Base-by-base conservation (phyloP, 164 flowering plant species). In the Kalanchoe fedtschenkoi region DNA sequence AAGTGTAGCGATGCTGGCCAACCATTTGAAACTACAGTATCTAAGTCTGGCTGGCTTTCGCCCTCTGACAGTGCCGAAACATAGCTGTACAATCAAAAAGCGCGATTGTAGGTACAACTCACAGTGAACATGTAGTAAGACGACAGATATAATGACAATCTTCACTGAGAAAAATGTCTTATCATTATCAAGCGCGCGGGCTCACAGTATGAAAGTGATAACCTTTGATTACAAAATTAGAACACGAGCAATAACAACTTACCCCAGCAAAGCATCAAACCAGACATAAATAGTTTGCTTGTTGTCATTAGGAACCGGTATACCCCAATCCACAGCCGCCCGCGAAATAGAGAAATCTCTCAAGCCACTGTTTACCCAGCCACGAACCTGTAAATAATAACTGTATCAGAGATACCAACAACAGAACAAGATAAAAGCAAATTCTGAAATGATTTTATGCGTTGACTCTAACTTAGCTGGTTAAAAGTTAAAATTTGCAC, bases 211-310 rank as follows among this genome's bases (percentile, higher is more conserved):
- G 30, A 42, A 17, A 38, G 14, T 7, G 6, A 22, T 34, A 4
- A 58, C 19, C n/a, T 16, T n/a, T 14, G 1, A 29, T 1, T 58
- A 37, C 22, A 19, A 1, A 5, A n/a, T 58, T 34, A 9, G 9
- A 44, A 15, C 35, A n/a, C 21, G 37, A 10, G 33, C 10, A 34
- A 53, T 29, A 61, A 46, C 39, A 66, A 4, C 29, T 61, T 89
- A 93, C 98, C 98, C 98, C 60, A 93, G 70, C 51, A 93, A 75
- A 60, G 97, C 98, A 77, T 93, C 98, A 80, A 92, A 93, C 98
- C 98, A 93, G 51, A 89, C 96, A 76, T 93, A 93, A 51, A 93
- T 82, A 8, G 98, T 89, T 72, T 93, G 98, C 62, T 77, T 86
- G 13, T 76, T 37, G 65, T 93, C 97, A 72, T 79, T 79, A 66